A percentile compares a stretch with the other conserved stretches of the same genome.
phyloP scores from a whole-genome alignment of 768 basidiomycete genomes.

The Pisolithus albus region DNA sequence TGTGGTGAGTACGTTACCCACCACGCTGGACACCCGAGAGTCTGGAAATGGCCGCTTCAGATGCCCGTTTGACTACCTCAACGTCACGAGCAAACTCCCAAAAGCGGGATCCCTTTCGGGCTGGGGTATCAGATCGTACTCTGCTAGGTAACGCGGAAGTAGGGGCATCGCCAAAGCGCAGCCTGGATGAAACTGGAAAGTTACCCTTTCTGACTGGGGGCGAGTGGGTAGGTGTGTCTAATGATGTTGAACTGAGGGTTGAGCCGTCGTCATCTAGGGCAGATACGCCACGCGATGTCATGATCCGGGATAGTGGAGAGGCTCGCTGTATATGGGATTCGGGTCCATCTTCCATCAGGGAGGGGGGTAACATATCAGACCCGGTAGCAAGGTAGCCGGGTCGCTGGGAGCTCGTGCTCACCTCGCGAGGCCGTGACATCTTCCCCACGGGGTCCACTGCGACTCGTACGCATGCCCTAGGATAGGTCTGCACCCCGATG shows the following conservation, averaged over 20 bases:
- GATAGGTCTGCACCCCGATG: constrained; percentile 65
- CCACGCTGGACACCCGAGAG: constrained; percentile 67
- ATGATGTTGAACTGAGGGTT: neutral
- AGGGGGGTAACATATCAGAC: neutral
- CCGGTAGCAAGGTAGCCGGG: constrained; percentile 13
- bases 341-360: neutral
- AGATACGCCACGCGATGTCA: neutral
- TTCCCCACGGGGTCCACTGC: constrained; percentile 19
- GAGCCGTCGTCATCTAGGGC: neutral
- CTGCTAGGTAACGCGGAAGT: neutral
- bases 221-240: neutral
- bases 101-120: constrained; percentile 43
- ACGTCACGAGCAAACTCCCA: constrained; percentile 86
- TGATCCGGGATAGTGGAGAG: neutral
- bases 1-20: neutral
- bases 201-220: neutral
- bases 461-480: constrained; percentile 57
- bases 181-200: constrained; percentile 8
- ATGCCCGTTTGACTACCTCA: constrained; percentile 79
- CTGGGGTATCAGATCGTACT: too few species aligned
- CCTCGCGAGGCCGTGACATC: constrained; percentile 16
- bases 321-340: neutral
- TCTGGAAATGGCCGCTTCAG: constrained; percentile 78
- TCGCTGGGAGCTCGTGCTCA: constrained; percentile 16
- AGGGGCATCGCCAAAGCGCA: constrained; percentile 20